A percentile compares a stretch with the other conserved stretches of the same genome.
phyloP scores from a whole-genome alignment of 1,139 yeast species.

The Yamadazyma oceani region DNA sequence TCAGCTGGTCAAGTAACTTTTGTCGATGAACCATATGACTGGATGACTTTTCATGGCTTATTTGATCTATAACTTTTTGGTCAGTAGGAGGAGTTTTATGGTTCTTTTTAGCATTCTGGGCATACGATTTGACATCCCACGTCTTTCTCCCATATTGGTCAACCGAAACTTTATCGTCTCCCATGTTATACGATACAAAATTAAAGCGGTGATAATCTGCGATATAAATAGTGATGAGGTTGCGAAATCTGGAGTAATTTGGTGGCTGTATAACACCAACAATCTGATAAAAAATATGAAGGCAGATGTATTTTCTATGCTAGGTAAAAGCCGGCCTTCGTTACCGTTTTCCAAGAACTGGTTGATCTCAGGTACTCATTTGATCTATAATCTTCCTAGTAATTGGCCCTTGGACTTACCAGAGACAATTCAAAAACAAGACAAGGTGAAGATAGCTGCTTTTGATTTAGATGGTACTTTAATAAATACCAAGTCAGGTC shows the following conservation, averaged over 20 bases:
- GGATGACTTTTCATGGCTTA: slow-evolving; percentile 20
- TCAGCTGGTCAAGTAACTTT: slow-evolving; percentile 29
- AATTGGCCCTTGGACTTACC: slow-evolving; percentile 3
- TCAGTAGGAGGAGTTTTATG: slow-evolving; percentile 1
- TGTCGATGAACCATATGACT: slow-evolving; percentile 32
- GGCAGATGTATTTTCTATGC: slow-evolving; percentile 1
- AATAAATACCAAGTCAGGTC: slow-evolving; percentile 59
- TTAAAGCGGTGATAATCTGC: no score
- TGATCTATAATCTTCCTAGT: slow-evolving; percentile 32
- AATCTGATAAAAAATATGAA: no score
- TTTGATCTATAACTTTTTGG: slow-evolving; percentile 5
- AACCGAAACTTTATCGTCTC: not conserved
- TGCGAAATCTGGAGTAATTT: slow-evolving; percentile 1
- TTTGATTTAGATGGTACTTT: slow-evolving; percentile 79
- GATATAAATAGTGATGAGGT: no score
- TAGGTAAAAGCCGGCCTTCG: not conserved
- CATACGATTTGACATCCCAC: slow-evolving; percentile 71
- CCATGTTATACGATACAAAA: no score
- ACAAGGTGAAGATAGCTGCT: slow-evolving; percentile 50
- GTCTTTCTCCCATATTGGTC: slow-evolving; percentile 64
- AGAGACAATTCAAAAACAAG: not conserved
- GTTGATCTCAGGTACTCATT: slow-evolving; percentile 35
- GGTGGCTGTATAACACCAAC: no score
- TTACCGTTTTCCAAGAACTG: slow-evolving; percentile 18
- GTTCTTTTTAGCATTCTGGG: slow-evolving; percentile 37